Conservation (phyloP, 495 filamentous ascomycete genomes). For the Geoglossum glabrum region DNA sequence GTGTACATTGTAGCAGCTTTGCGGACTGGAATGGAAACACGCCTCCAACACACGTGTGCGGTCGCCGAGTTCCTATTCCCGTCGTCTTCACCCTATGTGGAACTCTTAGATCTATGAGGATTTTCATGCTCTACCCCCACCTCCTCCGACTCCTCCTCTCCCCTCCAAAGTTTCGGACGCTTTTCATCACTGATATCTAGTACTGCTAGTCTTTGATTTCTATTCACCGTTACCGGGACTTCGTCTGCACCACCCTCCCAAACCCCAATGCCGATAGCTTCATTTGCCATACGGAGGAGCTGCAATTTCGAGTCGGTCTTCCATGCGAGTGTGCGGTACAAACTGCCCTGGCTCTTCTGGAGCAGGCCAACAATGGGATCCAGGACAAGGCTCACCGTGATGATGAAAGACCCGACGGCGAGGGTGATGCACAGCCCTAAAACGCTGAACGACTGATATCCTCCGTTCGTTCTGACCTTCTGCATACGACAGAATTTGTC, state of each 20-base stretch:
- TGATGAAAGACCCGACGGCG: background rate
- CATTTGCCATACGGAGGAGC: conserved; percentile 14
- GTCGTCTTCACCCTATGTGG: too few relatives aligned
- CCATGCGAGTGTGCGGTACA: conserved; percentile 12
- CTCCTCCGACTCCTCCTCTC: too few relatives aligned
- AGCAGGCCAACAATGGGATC: conserved; percentile 5
- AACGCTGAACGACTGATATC: background rate
- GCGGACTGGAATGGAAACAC: too few relatives aligned
- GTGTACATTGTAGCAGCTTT: too few relatives aligned
- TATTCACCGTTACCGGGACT: background rate
- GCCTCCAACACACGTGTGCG: too few relatives aligned
- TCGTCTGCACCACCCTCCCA: conserved; percentile 4
- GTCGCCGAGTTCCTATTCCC: too few relatives aligned
- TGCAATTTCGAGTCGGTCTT: conserved; percentile 13
- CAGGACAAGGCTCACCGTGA: conserved; percentile 4
- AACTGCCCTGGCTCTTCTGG: conserved; percentile 6
- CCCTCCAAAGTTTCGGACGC: too few relatives aligned
- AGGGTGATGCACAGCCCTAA: background rate
- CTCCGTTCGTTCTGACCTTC: background rate
- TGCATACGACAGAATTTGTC: background rate
- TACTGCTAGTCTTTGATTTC: too few relatives aligned
- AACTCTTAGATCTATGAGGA: too few relatives aligned
- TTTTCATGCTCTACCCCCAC: too few relatives aligned
- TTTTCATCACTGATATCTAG: too few relatives aligned
- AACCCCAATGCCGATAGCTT: conserved; percentile 13